Evolutionary conservation across 108 stramenopile genomes (phyloP).

Genomic region (Stephanodiscus triporus): DNA sequence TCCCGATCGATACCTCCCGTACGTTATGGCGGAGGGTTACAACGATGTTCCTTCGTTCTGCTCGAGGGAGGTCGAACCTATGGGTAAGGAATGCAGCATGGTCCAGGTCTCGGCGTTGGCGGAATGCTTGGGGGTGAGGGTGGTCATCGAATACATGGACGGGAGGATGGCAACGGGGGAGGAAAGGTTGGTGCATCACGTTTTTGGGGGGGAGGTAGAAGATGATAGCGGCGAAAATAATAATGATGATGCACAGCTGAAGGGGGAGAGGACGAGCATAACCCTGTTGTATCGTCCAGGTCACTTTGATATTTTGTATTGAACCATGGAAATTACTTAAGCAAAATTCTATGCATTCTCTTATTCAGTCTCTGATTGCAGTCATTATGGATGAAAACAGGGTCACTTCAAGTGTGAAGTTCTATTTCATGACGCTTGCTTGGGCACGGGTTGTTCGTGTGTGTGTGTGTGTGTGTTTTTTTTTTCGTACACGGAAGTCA

Average conservation of each 20-base stretch:
- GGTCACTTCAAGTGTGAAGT: too few relatives aligned
- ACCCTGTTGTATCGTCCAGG: slow-evolving; percentile 83
- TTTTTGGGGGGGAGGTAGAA: slow-evolving; percentile 52
- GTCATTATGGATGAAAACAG: too few relatives aligned
- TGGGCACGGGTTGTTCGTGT: too few relatives aligned
- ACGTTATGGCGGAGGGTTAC: slow-evolving; percentile 48
- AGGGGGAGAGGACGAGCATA: slow-evolving; percentile 30
- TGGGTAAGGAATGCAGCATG: slow-evolving; percentile 82
- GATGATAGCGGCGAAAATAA: neutral
- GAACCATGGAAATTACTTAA: neutral
- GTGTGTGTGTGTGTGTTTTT: too few relatives aligned
- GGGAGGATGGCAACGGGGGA: slow-evolving; percentile 52
- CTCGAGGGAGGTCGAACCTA: slow-evolving; percentile 76
- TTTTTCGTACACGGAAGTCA: too few relatives aligned
- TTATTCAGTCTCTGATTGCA: neutral
- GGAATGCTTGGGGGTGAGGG: slow-evolving; percentile 70
- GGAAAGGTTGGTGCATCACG: slow-evolving; percentile 44
- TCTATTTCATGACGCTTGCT: too few relatives aligned
- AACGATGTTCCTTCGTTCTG: slow-evolving; percentile 67
- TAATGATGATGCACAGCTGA: neutral
- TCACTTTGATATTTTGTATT: slow-evolving; percentile 88
- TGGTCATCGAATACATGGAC: slow-evolving; percentile 83
- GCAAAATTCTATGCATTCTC: neutral
- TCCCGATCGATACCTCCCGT: slow-evolving; percentile 72
- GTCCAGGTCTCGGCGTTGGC: slow-evolving; percentile 81